Conservation (phyloP, 2,329 filamentous ascomycete genomes). For the Talaromyces sp. region DNA sequence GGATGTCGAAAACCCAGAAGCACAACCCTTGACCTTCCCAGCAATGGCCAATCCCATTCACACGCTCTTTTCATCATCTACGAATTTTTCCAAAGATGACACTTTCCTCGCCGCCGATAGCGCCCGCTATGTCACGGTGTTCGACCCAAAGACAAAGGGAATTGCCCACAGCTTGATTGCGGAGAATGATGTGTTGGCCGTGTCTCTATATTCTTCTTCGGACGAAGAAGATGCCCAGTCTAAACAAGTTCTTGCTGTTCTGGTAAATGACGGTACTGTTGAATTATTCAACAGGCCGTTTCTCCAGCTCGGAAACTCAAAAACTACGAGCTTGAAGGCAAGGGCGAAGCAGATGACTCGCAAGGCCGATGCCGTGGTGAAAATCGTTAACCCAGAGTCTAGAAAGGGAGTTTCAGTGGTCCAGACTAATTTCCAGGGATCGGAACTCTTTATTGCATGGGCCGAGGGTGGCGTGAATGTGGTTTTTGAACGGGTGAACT, state of each 20-base stretch:
- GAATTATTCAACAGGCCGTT: conserved; percentile 50
- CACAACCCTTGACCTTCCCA: conserved; percentile 39
- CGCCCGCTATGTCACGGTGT: conserved; percentile 49
- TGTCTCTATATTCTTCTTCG: conserved; percentile 29
- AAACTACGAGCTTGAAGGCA: conserved; percentile 39
- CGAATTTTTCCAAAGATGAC: conserved; percentile 28
- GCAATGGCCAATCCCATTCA: conserved; percentile 49
- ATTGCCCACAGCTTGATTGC: conserved; percentile 46
- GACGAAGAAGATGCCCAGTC: conserved; percentile 11
- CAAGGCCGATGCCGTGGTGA: conserved; percentile 42
- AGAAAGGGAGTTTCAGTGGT: conserved; percentile 38
- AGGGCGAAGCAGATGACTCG: conserved; percentile 42
- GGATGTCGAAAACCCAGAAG: conserved; percentile 35
- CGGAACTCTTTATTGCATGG: conserved; percentile 45
- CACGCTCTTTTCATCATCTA: conserved; percentile 40
- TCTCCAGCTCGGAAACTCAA: conserved; percentile 26
- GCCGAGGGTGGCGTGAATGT: conserved; percentile 48
- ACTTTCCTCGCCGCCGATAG: conserved; percentile 47
- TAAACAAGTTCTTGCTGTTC: conserved; percentile 41
- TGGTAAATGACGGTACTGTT: conserved; percentile 46
- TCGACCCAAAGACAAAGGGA: conserved; percentile 39
- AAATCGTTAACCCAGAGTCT: conserved; percentile 41
- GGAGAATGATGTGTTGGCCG: conserved; percentile 40
- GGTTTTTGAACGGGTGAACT: conserved; percentile 46
- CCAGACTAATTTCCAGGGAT: conserved; percentile 41